These are phyloP conservation scores for Calonectria multiphialidica DNA, from an alignment of 2,329 filamentous ascomycete genomes.

Conservation along the genomic window DNA sequence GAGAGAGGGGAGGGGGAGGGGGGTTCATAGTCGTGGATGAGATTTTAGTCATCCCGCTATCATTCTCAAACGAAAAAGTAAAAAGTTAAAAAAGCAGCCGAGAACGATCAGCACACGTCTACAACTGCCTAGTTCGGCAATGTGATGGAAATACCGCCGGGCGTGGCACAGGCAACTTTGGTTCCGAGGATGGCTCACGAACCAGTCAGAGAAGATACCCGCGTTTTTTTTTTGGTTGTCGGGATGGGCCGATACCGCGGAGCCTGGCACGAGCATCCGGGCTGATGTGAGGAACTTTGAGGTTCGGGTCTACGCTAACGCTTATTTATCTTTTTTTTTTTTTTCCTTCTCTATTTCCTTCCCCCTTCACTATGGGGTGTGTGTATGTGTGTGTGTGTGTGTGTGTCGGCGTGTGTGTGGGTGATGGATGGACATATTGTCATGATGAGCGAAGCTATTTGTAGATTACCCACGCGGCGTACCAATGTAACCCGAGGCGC, in stretches of 20 bases:
- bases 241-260: neutral
- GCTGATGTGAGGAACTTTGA: neutral
- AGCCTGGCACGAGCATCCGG: neutral
- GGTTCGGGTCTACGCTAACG: neutral
- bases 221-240: neutral
- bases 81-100: neutral
- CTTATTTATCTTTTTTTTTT: too few species aligned
- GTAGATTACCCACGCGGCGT: neutral
- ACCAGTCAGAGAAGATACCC: neutral
- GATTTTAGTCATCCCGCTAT: neutral
- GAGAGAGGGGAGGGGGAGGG: too few species aligned
- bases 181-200: neutral
- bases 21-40: too few species aligned
- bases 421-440: neutral
- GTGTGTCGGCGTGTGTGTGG: neutral
- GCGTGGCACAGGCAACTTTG: neutral
- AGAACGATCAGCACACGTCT: too few species aligned
- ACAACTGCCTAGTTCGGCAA: too few species aligned
- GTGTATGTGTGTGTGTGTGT: too few species aligned
- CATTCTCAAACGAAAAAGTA: neutral
- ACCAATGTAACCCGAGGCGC: neutral
- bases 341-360: too few species aligned
- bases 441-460: neutral
- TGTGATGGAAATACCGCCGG: too few species aligned
- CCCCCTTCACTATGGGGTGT: too few species aligned